Percentiles rank a stretch among this genome's conserved stretches.
phyloP scores from a whole-genome alignment of 2,329 filamentous ascomycete species.

The Cucurbitaria berberidis region DNA sequence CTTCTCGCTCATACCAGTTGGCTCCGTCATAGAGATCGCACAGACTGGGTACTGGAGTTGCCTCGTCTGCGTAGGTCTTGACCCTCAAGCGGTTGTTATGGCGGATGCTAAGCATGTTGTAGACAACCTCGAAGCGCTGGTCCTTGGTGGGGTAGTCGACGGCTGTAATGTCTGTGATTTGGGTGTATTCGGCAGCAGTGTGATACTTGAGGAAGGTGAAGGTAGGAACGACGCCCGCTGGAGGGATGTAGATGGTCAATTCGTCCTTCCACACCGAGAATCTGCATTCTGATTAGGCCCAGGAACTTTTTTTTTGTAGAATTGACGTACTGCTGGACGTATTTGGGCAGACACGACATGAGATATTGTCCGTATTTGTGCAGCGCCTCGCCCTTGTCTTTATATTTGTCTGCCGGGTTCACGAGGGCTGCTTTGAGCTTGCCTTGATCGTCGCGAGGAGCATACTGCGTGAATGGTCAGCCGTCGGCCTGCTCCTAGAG shows the following conservation, averaged over 20 bases:
- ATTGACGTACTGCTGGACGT: constrained; percentile 78
- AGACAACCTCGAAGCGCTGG: constrained; percentile 96
- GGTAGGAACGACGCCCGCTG: constrained; percentile 85
- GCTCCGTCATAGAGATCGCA: constrained; percentile 89
- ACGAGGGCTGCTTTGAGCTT: constrained; percentile 78
- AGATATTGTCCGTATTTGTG: constrained; percentile 97
- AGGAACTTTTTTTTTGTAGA: neutral
- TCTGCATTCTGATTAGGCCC: constrained; percentile 31
- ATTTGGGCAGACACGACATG: constrained; percentile 96
- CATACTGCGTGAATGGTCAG: constrained; percentile 46
- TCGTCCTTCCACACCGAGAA: constrained; percentile 99
- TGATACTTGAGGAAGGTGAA: constrained; percentile 97
- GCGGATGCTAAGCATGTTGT: constrained; percentile 93
- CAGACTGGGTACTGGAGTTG: constrained; percentile 88
- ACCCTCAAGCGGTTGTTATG: constrained; percentile 97
- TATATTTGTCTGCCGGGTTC: constrained; percentile 92
- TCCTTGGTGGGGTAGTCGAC: constrained; percentile 96
- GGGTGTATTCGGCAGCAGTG: constrained; percentile 95
- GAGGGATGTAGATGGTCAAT: constrained; percentile 90
- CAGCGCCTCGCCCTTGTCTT: constrained; percentile 82
- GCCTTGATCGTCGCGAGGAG: constrained; percentile 50
- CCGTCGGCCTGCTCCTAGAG: neutral
- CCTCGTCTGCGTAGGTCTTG: constrained; percentile 98
- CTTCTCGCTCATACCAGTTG: constrained; percentile 98
- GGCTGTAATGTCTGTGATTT: constrained; percentile 88